Conservation (phyloP, 2,329 filamentous ascomycete species). For the Herpotrichia juniperi region DNA sequence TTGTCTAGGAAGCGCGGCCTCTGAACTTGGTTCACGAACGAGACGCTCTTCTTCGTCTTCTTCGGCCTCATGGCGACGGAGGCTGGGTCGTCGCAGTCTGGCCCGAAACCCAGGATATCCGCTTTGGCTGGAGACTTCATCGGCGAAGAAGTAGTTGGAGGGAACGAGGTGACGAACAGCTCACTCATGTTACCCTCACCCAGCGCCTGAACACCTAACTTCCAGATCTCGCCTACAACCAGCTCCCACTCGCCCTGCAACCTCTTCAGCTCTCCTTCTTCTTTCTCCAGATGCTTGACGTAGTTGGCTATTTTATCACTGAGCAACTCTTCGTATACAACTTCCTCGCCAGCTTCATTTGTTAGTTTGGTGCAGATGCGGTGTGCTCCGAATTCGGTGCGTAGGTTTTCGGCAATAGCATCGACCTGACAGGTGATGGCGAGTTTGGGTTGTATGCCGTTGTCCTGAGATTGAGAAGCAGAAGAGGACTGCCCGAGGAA, state of each 20-base stretch:
- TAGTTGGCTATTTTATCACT: conserved; percentile 27
- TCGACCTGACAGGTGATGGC: conserved; percentile 25
- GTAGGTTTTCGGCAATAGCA: conserved; percentile 21
- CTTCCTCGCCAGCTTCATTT: conserved; percentile 15
- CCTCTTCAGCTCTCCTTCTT: conserved; percentile 22
- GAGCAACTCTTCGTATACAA: conserved; percentile 18
- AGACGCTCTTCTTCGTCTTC: conserved; percentile 28
- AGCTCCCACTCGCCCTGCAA: conserved; percentile 35
- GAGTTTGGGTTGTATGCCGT: conserved; percentile 17
- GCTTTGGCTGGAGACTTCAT: too few relatives aligned
- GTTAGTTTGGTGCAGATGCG: conserved; percentile 12
- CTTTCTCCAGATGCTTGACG: conserved; percentile 20
- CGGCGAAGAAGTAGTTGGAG: conserved; percentile 15
- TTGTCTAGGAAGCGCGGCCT: conserved; percentile 27
- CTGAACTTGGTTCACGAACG: conserved; percentile 24
- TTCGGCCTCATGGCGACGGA: neutral
- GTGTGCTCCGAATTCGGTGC: conserved; percentile 24
- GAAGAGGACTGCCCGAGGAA: conserved; percentile 16
- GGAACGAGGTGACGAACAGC: conserved; percentile 17
- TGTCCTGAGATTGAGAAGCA: conserved; percentile 7
- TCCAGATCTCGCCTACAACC: conserved; percentile 37
- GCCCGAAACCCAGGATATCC: too few relatives aligned
- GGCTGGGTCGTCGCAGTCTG: neutral
- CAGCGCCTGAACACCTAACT: conserved; percentile 27
- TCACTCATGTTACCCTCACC: conserved; percentile 27